Evolutionary conservation across 768 basidiomycete genomes (phyloP).

Genomic region (Termitomyces sp.): DNA sequence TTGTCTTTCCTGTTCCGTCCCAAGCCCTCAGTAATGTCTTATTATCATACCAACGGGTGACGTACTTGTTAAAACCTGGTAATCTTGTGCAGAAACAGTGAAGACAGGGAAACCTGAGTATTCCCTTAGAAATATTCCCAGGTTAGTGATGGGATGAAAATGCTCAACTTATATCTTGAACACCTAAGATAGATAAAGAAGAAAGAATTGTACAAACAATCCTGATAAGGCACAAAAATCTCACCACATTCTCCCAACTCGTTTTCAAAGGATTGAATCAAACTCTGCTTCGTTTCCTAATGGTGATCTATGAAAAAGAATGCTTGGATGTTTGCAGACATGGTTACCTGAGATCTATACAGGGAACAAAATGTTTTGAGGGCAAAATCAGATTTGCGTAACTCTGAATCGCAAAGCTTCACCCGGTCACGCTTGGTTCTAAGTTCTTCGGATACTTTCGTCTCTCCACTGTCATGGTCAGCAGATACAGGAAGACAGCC

Average conservation of each 20-base stretch:
- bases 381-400: not conserved
- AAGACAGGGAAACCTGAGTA: not conserved
- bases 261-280: not conserved
- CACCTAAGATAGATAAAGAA: not conserved
- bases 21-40: not conserved
- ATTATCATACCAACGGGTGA: not conserved
- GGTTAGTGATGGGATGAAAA: not conserved
- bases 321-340: not conserved
- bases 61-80: not conserved
- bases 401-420: not conserved
- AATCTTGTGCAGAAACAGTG: slow-evolving; percentile 1
- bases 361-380: not conserved
- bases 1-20: not conserved
- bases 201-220: not conserved
- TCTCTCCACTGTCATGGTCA: not conserved
- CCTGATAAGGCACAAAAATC: not conserved
- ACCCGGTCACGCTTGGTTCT: not conserved
- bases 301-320: not conserved
- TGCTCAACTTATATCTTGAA: not conserved
- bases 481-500: not conserved
- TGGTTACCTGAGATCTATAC: not conserved
- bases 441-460: not conserved
- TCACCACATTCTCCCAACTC: not conserved
- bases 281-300: not conserved
- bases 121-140: not conserved